A percentile compares a stretch with the other conserved stretches of the same genome.
Evolutionary conservation across 148 eudicot species (phyloP).

Genomic region (Oxyria digyna): DNA sequence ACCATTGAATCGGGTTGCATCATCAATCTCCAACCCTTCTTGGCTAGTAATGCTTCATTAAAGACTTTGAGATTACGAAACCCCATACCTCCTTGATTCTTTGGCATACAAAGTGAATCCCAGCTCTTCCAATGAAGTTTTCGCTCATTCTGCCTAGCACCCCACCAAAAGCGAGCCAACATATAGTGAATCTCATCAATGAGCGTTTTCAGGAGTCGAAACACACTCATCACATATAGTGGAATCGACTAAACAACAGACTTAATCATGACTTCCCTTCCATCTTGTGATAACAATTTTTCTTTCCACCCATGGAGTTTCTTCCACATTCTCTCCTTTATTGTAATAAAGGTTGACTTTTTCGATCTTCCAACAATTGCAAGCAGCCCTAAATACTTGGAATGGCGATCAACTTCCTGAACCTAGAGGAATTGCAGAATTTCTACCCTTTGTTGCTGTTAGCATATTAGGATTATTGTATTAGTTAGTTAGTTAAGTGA

Average conservation of each 20-base stretch:
- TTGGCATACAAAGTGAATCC: background rate
- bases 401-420: background rate
- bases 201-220: background rate
- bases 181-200: background rate
- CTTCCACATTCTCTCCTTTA: background rate
- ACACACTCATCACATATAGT: background rate
- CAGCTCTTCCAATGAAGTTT: background rate
- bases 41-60: background rate
- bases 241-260: background rate
- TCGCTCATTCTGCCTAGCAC: background rate
- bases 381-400: background rate
- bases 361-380: background rate
- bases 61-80: background rate
- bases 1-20: too few relatives aligned
- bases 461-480: too few relatives aligned
- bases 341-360: background rate
- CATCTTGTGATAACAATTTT: background rate
- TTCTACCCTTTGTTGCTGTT: background rate
- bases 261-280: background rate
- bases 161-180: background rate
- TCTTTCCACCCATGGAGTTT: constrained; percentile 7
- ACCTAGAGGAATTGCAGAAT: background rate
- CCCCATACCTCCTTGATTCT: background rate
- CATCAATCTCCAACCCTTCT: too few relatives aligned
- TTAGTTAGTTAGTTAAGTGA: too few relatives aligned